Evolutionary conservation across 1,284 basidiomycete species (phyloP).

Genomic region (Melampsora larici-populina): DNA sequence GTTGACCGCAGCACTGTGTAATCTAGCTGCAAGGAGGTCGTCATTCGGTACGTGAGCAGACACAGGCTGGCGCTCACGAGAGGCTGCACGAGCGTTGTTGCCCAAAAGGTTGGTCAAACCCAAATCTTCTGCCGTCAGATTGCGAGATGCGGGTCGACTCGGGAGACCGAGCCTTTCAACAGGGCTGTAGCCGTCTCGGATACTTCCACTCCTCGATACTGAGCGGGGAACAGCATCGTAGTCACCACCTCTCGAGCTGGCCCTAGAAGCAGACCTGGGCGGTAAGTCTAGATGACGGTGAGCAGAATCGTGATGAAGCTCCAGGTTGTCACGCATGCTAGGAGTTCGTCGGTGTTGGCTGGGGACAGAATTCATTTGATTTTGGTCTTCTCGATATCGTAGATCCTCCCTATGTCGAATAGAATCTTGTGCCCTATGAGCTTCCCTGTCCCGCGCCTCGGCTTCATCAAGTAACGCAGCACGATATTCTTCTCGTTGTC

Average conservation of each 20-base stretch:
- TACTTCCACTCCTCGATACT: constrained; percentile 31
- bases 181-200: constrained; percentile 17
- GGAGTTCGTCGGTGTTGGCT: constrained; percentile 24
- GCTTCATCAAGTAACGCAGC: not conserved
- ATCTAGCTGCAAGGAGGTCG: constrained; percentile 13
- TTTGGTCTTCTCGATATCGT: not conserved
- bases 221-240: constrained; percentile 26
- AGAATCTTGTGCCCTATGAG: too few species aligned
- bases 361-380: not conserved
- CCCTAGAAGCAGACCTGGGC: constrained; percentile 12
- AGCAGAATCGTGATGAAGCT: constrained; percentile 10
- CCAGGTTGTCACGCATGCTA: constrained; percentile 31
- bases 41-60: not conserved
- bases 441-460: too few species aligned
- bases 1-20: constrained; percentile 30
- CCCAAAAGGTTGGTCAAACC: constrained; percentile 17
- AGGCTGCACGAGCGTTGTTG: not conserved
- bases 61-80: not conserved
- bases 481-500: not conserved
- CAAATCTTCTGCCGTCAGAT: constrained; percentile 38
- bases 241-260: constrained; percentile 19
- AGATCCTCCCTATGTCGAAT: not conserved
- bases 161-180: constrained; percentile 17
- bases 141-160: constrained; percentile 35
- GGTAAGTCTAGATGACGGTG: constrained; percentile 6